Conservation (phyloP, 2,329 filamentous ascomycete genomes). For the Neonectria sp. region DNA sequence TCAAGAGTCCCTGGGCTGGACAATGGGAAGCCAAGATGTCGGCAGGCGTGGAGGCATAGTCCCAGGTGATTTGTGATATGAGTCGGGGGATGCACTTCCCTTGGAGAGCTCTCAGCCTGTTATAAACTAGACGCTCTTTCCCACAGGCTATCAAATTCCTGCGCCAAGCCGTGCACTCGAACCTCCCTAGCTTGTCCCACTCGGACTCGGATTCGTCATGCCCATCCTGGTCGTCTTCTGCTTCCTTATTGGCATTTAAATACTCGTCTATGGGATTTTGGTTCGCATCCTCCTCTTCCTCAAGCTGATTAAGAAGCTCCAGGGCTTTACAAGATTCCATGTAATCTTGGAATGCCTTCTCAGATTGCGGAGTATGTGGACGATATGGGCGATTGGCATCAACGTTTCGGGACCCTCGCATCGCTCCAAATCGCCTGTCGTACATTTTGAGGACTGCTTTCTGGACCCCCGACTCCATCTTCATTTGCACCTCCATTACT, state of each 20-base stretch:
- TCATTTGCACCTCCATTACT: neutral
- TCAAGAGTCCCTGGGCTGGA: neutral
- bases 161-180: neutral
- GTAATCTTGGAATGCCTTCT: neutral
- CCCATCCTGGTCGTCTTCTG: neutral
- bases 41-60: neutral
- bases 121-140: neutral
- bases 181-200: neutral
- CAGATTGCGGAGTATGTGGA: neutral
- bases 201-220: neutral
- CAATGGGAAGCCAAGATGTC: too few species aligned
- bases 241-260: accelerated
- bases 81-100: neutral
- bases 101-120: neutral
- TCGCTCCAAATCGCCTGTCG: neutral
- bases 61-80: neutral
- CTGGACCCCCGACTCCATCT: too few species aligned
- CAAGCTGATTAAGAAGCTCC: neutral
- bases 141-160: neutral
- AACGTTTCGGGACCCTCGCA: neutral
- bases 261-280: neutral
- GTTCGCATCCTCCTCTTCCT: neutral
- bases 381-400: neutral
- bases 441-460: neutral
- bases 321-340: neutral